Base-by-base conservation (phyloP, 441 rosid species). In the Brassica balearica region DNA sequence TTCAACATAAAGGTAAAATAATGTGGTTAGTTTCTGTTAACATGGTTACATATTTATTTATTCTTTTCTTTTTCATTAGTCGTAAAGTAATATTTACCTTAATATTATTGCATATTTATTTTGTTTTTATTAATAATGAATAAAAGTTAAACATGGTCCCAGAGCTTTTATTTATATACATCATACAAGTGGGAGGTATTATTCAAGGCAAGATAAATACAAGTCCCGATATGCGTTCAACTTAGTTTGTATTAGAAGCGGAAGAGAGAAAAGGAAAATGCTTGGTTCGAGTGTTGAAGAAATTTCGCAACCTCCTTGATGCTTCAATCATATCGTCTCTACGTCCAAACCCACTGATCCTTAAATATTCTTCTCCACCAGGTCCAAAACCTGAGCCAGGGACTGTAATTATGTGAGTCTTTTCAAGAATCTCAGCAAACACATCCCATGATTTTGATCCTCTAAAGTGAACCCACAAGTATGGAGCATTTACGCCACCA, bases 301-400 rank as follows among this genome's bases (percentile, higher is more conserved):
- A 78, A 7, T 32, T 53, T 14, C 75, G 65, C 55, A 89, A 79
- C 80, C 93, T 88, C 80, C 64, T 71, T 25, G 91, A 82, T 60
- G 92, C 96, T 84, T 90, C 94, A 20, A 86, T 41, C 43, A 90
- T 84, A 63, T 55, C 56, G n/a, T 82, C 80, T 75, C 84, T 82
- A 3, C 75, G 82, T 61, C 89, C 92, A 61, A 90, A 88, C 15
- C 92, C 91, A 76, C 92, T 84, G 5, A 90, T 76, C 82, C 92
- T 85, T 19, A 90, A 19, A 66, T 81, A 88, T 74, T 82, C 96
- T 75, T 88, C 90, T 22, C 94, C 96, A 12, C 79, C 88, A 0
- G 90, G 96, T 38, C 92, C 94, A 55, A 91, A 90, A 27, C 91
- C 90, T 17, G 84, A 85, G 32, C 94, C 94, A 20, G 92, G 94